Evolutionary conservation across 2,329 filamentous ascomycete genomes (phyloP).

Genomic region (Paraphaeosphaeria sporulosa): DNA sequence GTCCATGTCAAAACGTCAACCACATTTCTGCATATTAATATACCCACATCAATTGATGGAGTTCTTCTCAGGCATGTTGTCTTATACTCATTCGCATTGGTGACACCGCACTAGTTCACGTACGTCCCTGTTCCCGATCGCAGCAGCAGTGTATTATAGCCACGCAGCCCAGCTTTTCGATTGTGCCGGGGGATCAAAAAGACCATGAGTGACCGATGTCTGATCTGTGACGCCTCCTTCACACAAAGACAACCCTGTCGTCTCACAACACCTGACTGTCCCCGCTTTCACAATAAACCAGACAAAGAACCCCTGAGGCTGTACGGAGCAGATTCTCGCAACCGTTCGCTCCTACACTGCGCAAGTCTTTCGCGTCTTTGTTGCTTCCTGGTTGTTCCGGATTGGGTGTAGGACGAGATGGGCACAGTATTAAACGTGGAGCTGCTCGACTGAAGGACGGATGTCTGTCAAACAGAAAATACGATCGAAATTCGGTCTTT

Average conservation of each 20-base stretch:
- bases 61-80: neutral
- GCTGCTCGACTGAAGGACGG: neutral
- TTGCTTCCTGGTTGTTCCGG: neutral
- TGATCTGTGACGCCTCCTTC: neutral
- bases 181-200: neutral
- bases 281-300: neutral
- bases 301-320: neutral
- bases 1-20: neutral
- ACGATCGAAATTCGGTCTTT: neutral
- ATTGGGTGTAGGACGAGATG: neutral
- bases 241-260: neutral
- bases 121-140: neutral
- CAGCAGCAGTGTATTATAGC: neutral
- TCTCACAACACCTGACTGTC: neutral
- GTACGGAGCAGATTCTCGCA: no score
- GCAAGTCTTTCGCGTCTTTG: neutral
- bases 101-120: no score
- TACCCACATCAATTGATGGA: constrained; percentile 9
- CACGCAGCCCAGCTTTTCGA: neutral
- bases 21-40: neutral
- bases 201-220: neutral
- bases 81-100: neutral
- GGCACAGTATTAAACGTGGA: neutral
- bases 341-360: neutral
- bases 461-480: neutral